A percentile compares a stretch with the other conserved stretches of the same genome.
phyloP scores from a whole-genome alignment of 176 grass and related monocot species.

The Eleusine indica region DNA sequence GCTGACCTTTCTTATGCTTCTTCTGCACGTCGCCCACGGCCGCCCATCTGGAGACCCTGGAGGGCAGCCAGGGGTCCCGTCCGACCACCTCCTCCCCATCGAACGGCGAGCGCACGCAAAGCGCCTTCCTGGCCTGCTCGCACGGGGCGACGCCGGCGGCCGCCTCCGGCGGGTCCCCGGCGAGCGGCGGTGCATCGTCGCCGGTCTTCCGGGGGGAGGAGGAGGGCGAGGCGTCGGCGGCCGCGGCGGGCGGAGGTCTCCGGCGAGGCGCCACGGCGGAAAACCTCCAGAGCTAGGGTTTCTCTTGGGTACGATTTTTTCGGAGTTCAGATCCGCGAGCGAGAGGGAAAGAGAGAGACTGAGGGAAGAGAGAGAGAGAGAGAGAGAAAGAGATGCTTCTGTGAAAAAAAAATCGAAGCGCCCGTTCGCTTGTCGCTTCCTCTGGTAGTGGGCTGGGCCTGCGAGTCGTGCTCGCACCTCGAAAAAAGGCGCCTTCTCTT shows the following conservation, averaged over 20 bases:
- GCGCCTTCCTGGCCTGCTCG: conserved; percentile 80
- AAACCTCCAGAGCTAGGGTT: conserved; percentile 85
- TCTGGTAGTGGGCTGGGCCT: conserved; percentile 51
- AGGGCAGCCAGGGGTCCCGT: conserved; percentile 60
- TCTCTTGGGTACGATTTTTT: conserved; percentile 52
- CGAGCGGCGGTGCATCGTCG: conserved; percentile 51
- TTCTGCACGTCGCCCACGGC: conserved; percentile 52
- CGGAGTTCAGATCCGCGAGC: conserved; percentile 55
- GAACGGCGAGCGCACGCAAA: conserved; percentile 76
- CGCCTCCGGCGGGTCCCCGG: conserved; percentile 31
- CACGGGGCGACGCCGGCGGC: conserved; percentile 40
- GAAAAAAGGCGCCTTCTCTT: conserved; percentile 4
- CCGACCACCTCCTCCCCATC: conserved; percentile 62
- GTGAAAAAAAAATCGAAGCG: conserved; percentile 37
- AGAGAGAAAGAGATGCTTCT: conserved; percentile 12
- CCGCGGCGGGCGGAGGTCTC: conserved; percentile 47
- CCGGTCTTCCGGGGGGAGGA: conserved; percentile 23
- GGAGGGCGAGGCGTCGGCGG: conserved; percentile 34
- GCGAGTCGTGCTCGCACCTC: conserved; percentile 37
- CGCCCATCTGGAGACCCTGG: conserved; percentile 64
- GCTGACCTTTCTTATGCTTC: conserved; percentile 68
- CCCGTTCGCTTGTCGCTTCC: conserved; percentile 39
- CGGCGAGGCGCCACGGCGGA: conserved; percentile 55
- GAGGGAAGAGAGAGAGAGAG: background rate
- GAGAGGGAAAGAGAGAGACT: conserved; percentile 23